phyloP scores from a whole-genome alignment of 2,329 filamentous ascomycete genomes.

The Botrytis fragariae region DNA sequence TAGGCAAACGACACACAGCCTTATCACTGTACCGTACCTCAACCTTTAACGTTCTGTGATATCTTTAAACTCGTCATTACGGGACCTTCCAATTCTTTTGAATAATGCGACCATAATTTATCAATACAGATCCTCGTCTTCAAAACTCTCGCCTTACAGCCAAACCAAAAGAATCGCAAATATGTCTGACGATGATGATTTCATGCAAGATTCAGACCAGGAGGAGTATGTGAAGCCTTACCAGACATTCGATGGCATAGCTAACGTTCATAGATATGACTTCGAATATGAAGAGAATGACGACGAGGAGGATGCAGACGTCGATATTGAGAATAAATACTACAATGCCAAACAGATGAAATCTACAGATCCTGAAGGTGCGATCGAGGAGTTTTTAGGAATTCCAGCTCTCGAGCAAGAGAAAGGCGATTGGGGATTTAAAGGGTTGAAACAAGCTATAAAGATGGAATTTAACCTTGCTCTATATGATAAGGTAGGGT shows the following conservation, averaged over 20 bases:
- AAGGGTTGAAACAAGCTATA: constrained; percentile 95
- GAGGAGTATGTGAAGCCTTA: constrained; percentile 61
- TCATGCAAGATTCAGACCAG: constrained; percentile 89
- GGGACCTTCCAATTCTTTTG: not conserved
- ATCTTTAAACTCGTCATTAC: not conserved
- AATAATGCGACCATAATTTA: not conserved
- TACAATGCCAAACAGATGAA: constrained; percentile 99
- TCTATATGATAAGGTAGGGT: constrained; percentile 72
- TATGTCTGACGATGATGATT: constrained; percentile 69
- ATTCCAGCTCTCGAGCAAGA: constrained; percentile 81
- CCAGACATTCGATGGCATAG: constrained; percentile 12
- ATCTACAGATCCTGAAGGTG: constrained; percentile 77
- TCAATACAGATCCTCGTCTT: not conserved
- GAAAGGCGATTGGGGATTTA: constrained; percentile 99
- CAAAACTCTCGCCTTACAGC: not conserved
- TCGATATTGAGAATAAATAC: constrained; percentile 99
- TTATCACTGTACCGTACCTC: constrained; percentile 16
- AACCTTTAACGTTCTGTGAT: not conserved
- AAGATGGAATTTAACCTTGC: constrained; percentile 94
- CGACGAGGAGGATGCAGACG: constrained; percentile 81
- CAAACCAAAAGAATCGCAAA: constrained; percentile 23
- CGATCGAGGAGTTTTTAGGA: constrained; percentile 87
- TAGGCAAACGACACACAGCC: constrained; percentile 20
- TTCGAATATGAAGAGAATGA: constrained; percentile 95
- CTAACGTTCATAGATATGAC: constrained; percentile 63